A percentile compares a stretch with the other conserved stretches of the same genome.
Conservation (phyloP, 306 rosid genomes). For the Dryas drummondii region DNA sequence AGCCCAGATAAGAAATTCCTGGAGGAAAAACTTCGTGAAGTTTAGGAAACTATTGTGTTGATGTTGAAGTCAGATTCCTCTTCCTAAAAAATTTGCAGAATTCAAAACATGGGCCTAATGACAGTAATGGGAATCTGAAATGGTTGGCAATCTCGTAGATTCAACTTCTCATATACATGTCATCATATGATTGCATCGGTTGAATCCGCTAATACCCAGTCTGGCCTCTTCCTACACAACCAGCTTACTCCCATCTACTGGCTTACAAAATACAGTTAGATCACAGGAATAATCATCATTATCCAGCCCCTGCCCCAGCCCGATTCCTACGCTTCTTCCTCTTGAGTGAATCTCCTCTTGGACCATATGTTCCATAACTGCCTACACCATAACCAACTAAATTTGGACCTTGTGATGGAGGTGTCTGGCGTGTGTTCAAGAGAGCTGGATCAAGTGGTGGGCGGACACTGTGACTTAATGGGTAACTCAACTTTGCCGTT, state of each 20-base stretch:
- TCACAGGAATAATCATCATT: no score
- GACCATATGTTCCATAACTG: conserved; percentile 11
- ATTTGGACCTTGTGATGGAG: conserved; percentile 14
- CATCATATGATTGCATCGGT: neutral
- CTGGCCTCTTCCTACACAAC: neutral
- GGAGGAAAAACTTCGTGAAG: neutral
- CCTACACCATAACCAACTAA: conserved; percentile 10
- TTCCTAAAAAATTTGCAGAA: neutral
- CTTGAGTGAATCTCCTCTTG: conserved; percentile 29
- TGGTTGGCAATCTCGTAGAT: neutral
- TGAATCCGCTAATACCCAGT: neutral
- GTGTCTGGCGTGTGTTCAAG: neutral
- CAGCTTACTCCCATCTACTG: neutral
- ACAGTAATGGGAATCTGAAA: neutral
- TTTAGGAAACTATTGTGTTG: neutral
- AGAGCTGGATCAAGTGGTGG: neutral
- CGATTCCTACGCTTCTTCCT: conserved; percentile 16
- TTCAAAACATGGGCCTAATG: neutral
- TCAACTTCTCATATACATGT: no score
- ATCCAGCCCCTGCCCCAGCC: conserved; percentile 10
- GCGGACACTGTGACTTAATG: neutral
- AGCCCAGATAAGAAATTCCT: no score
- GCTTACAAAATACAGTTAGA: neutral
- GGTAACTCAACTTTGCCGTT: neutral
- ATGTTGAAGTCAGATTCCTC: neutral